Evolutionary conservation across 1,284 basidiomycete genomes (phyloP), one percentile per base, ranked within the genome.

Genomic region (Ganoderma lingzhi): DNA sequence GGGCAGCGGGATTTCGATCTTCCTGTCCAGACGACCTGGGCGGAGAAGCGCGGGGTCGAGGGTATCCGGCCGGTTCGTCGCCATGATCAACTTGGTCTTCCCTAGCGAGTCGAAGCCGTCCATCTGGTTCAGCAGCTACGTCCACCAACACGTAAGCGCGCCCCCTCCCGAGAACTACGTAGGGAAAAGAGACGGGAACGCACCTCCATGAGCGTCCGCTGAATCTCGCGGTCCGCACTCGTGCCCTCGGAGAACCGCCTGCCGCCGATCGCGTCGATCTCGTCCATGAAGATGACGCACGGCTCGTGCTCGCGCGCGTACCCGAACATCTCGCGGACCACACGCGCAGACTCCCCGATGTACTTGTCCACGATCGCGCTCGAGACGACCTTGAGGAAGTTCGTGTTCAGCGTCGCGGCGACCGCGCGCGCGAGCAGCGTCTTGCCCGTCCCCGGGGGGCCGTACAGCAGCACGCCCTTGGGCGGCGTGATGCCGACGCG

Each of bases 341-440:
- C 90, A 68, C 97, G 89, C 15, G 97, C 97, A 70, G 93, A 96
- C 84, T 99, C 98, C 76, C 98, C 98, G 70, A 99, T 99, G 82
- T 99, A 99, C 83, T 99, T 99, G 88, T 99, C 97, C 68, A 99
- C 98, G 75, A 99, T 99, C 28, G 97, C 98, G n/a, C 96, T 97
- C 3, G 96, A 97, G 65, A 99, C 97, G 68, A 99, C 97, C 82
- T 99, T 99, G 67, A 99, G 89, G 86, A 99, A 99, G 81, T 99
- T 99, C 70, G 96, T 98, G 77, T 96, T 90, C 63, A 99, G 87
- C 0, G 97, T 99, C 37, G 96, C 96, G 12, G 98, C 98, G 6
- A 99, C 97, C 2, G 98, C 98, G 73, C 96, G 89, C 1, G 97
- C 98, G 28, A 99, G 87, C 1, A 99, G 87, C 0, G 97, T 99